Evolutionary conservation across 148 eudicot species (phyloP), one percentile per base, ranked within the genome.

Genomic region (Fallopia convolvulus): DNA sequence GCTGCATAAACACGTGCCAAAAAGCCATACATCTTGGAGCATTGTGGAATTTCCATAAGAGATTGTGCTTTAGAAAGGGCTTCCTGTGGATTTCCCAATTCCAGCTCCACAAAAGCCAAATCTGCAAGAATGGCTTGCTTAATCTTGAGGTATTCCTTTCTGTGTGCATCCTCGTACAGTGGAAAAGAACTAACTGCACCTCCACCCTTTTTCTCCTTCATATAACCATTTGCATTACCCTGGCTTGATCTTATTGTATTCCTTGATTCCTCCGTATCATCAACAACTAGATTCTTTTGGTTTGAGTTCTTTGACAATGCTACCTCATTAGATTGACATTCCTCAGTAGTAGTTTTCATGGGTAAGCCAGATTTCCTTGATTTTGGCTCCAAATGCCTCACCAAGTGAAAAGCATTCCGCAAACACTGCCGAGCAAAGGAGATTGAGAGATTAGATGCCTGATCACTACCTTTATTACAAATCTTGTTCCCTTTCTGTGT

Each of bases 51-150:
- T 77, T 83, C 80, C 76, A 91, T 77, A 44, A 95, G 90, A 75
- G 89, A 82, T 41, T 81, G 85, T 74, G 97, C 93, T 9, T 80
- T 74, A 3, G 92, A 79, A 17, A 95, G 87, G 63, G 99, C 97
- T 78, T 80, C 86, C 74, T 86, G 61, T 77, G 97, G 89, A 83
- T 91, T 87, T 66, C 89, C 91, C 41, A 90, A 70, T 75, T 88
- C 92, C 79, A 95, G 84, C 84, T 95, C 97, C n/a, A 88, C 94
- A 74, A 81, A 95, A 17, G 91, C 91, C 89, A 92, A 77, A 81
- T 92, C 90, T 68, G 87, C 88, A 36, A 95, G 91, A 77, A 87
- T 32, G 46, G 97, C 93, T 87, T 95, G 97, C 86, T 82, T 86
- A 68, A 95, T 82, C 85, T 83, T 87, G 72, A 83, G 88, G 73